phyloP scores from a whole-genome alignment of 192 early-diverging fungal genomes.

The Backusella circina region DNA sequence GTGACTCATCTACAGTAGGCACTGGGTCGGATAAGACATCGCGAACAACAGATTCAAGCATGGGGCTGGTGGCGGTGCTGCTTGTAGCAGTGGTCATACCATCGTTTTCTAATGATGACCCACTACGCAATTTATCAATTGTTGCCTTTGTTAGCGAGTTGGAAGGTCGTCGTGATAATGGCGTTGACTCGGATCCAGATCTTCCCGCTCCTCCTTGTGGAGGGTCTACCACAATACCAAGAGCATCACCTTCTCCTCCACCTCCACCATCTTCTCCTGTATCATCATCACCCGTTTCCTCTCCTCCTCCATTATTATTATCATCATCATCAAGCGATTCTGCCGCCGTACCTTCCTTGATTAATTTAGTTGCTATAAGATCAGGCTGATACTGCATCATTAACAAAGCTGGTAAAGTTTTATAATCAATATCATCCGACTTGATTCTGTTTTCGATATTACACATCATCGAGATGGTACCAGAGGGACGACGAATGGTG shows the following conservation, averaged over 20 bases:
- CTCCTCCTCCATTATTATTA: neutral
- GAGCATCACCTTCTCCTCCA: neutral
- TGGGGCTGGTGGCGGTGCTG: neutral
- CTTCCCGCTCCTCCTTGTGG: neutral
- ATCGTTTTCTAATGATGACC: neutral
- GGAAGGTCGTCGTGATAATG: neutral
- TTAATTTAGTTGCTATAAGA: slow-evolving; percentile 14
- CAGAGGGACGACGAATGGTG: slow-evolving; percentile 77
- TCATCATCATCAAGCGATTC: slow-evolving; percentile 10
- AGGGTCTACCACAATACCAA: neutral
- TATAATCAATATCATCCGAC: slow-evolving; percentile 42
- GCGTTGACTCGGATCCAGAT: neutral
- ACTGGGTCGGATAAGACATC: neutral
- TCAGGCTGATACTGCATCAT: slow-evolving; percentile 48
- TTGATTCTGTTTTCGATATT: slow-evolving; percentile 68
- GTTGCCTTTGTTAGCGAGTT: neutral
- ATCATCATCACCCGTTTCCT: neutral
- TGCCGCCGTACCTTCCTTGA: neutral
- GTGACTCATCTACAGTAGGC: neutral
- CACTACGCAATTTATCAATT: neutral
- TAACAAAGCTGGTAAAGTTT: slow-evolving; percentile 48
- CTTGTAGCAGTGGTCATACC: neutral
- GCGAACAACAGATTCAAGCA: neutral
- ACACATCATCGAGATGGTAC: slow-evolving; percentile 63
- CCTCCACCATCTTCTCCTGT: neutral